phyloP scores from a whole-genome alignment of 306 rosid genomes.

The Cajanus cajan region DNA sequence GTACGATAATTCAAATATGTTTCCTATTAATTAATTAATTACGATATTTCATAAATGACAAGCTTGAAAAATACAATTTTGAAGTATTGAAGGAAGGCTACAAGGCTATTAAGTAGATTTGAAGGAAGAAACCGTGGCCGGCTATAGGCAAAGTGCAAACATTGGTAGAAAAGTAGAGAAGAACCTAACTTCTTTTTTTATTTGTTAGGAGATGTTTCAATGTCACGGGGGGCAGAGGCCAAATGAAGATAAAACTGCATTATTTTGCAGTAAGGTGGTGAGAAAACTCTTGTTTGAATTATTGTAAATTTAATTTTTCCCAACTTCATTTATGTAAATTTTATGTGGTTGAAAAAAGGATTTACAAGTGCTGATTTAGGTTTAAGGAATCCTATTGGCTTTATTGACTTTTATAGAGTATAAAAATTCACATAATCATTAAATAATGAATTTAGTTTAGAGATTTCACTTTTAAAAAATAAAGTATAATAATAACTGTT shows the following conservation, averaged over 20 bases:
- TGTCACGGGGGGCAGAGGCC: neutral
- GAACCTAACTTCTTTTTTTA: neutral
- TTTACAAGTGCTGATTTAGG: neutral
- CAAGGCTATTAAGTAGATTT: neutral
- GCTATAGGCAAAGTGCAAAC: neutral
- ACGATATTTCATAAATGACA: neutral
- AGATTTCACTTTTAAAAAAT: too few species aligned
- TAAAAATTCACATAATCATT: neutral
- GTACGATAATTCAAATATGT: neutral
- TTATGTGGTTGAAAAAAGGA: neutral
- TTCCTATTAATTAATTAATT: neutral
- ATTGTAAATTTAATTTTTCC: neutral
- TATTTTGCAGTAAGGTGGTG: neutral
- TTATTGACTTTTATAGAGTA: neutral
- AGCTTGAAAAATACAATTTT: neutral
- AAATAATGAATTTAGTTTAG: too few species aligned
- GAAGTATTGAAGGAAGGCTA: neutral
- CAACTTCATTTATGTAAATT: neutral
- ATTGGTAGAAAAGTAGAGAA: neutral
- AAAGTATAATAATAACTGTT: too few species aligned
- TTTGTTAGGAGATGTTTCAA: neutral
- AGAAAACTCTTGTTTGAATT: neutral
- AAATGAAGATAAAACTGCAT: neutral
- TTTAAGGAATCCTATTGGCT: neutral
- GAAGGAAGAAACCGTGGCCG: slow-evolving; percentile 8